Conservation (phyloP, 1,284 basidiomycete genomes). For the Ganoderma multipileum region DNA sequence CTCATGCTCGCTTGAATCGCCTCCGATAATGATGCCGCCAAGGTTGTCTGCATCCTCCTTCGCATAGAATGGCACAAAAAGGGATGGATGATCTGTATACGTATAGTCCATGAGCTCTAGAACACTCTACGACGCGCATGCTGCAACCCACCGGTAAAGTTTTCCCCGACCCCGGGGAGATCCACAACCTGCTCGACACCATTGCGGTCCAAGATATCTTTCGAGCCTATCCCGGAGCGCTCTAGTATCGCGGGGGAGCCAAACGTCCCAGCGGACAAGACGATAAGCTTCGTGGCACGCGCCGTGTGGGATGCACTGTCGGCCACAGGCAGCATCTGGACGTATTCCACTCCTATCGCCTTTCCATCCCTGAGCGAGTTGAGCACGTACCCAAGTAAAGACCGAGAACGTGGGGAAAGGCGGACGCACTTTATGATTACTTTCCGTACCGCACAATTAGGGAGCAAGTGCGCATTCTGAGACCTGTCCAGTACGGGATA, state of each 20-base stretch:
- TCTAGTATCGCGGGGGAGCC: constrained; percentile 40
- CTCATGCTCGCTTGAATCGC: constrained; percentile 40
- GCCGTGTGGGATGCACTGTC: too few species aligned
- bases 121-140: too few species aligned
- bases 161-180: constrained; percentile 65
- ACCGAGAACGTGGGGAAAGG: too few species aligned
- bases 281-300: constrained; percentile 51
- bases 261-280: constrained; percentile 51
- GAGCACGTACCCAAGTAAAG: too few species aligned
- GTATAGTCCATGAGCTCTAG: too few species aligned
- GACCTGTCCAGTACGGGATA: constrained; percentile 50
- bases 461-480: constrained; percentile 34
- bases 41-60: constrained; percentile 49
- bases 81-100: too few species aligned
- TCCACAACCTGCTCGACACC: constrained; percentile 52
- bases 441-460: constrained; percentile 37
- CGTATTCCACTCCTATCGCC: constrained; percentile 65
- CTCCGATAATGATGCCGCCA: constrained; percentile 51
- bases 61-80: constrained; percentile 45
- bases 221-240: constrained; percentile 41
- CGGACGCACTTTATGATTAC: constrained; percentile 36
- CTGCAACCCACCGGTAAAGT: constrained; percentile 64
- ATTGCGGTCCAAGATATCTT: constrained; percentile 46
- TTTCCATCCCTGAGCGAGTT: constrained; percentile 56
- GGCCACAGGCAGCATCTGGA: too few species aligned